Base-by-base conservation (phyloP, 805 yeast genomes). In the Starmerella sirachaensis region DNA sequence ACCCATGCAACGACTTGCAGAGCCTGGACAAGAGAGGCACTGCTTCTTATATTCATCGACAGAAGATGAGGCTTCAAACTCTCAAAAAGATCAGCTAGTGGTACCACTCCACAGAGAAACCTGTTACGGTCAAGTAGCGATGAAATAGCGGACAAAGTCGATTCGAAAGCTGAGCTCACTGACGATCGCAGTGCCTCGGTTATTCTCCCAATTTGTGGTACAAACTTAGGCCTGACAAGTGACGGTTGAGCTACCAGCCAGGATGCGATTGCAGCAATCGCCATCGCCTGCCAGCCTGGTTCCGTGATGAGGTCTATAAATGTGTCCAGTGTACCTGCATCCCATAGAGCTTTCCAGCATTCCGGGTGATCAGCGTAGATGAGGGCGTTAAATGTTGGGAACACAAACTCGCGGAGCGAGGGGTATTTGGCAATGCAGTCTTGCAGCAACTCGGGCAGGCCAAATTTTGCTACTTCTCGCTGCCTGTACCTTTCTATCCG, bases 211-310 rank as follows among this genome's bases (percentile, higher is more conserved):
- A 32, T 24, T 9, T 35, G 23, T 1, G 41, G 40, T 1, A 29
- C 24, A 24, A 38, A 34, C 28, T 23, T 13, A 5, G 36, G 42
- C 10, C 31, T 27, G n/a, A 41, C 37, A 8, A 23, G 48, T 42
- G 4, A 47, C 45, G 29, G 46, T 31, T 18, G 46, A 26, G 52
- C 57, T 8, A 48, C 52, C 17, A 57, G 42, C 65, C 66, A 61
- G 2, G 52, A 51, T 4, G 51, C 47, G 2, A 72, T 58, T 0
- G 76, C 65, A 20, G 72, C 75, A 43, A 70, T 58, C 2, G 76
- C 71, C 49, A 67, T 69, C 14, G 68, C 65, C 51, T 70, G 74
- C 76, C 77, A 72, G 46, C 71, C 70, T 0, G 72, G 66, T 47
- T 73, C 76, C 8, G 61, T 46, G 4, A 70, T 49, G 12, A 72